A percentile compares a stretch with the other conserved stretches of the same genome.
phyloP scores from a whole-genome alignment of 306 rosid genomes.

The Pterocarpus santalinus region DNA sequence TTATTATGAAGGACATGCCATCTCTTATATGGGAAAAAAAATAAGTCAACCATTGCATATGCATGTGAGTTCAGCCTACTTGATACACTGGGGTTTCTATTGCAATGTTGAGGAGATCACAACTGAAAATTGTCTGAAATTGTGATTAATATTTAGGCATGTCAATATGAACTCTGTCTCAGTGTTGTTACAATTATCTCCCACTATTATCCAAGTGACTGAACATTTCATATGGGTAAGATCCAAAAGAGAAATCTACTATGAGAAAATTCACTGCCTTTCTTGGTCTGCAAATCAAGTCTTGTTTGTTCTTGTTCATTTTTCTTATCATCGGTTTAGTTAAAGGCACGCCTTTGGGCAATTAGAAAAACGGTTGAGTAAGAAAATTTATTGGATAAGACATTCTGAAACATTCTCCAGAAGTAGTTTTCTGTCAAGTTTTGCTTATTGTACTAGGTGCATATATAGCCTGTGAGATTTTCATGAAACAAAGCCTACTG shows the following conservation, averaged over 20 bases:
- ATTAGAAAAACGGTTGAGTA: too few species aligned
- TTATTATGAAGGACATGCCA: not conserved
- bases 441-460: not conserved
- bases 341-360: not conserved
- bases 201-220: not conserved
- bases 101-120: not conserved
- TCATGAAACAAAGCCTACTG: not conserved
- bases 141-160: not conserved
- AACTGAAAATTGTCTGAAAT: too few species aligned
- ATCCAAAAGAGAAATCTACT: not conserved
- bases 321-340: not conserved
- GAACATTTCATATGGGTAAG: not conserved
- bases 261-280: conserved; percentile 1
- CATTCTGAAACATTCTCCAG: not conserved
- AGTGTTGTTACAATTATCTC: not conserved
- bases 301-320: conserved; percentile 30
- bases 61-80: not conserved
- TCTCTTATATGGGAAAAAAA: not conserved
- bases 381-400: not conserved
- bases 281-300: not conserved
- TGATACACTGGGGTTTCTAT: not conserved
- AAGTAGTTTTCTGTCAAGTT: not conserved
- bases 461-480: not conserved
- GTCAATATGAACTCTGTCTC: not conserved
- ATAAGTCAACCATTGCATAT: not conserved